Percentiles rank a stretch among this genome's conserved stretches.
Evolutionary conservation across 805 yeast species (phyloP).

Genomic region (Metschnikowia drakensbergensis): DNA sequence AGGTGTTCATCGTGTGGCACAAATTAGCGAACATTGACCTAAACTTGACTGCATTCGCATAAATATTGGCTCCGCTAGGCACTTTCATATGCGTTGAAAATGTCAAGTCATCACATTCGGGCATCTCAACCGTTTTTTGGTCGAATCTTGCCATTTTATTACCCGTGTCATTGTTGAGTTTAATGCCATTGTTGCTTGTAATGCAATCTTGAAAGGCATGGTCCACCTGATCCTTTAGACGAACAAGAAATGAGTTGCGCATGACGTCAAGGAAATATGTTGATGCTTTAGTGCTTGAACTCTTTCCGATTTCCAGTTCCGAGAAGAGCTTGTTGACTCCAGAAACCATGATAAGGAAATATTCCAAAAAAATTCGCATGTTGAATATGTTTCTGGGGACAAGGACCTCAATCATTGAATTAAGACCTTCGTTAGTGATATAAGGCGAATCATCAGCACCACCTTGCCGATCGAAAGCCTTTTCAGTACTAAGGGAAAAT

Average conservation of each 20-base stretch:
- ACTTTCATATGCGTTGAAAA: background rate
- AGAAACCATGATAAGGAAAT: constrained; percentile 64
- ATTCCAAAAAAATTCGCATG: constrained; percentile 74
- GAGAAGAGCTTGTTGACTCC: constrained; percentile 42
- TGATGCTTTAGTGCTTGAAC: constrained; percentile 20
- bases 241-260: constrained; percentile 60
- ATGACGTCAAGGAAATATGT: constrained; percentile 61
- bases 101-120: constrained; percentile 6
- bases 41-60: constrained; percentile 45
- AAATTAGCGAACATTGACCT: constrained; percentile 44
- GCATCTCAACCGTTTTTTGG: constrained; percentile 7
- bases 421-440: constrained; percentile 56
- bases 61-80: constrained; percentile 20
- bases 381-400: constrained; percentile 72
- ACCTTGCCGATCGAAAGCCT: constrained; percentile 4
- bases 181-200: constrained; percentile 10
- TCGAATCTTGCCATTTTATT: constrained; percentile 6
- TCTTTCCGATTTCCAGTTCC: constrained; percentile 14
- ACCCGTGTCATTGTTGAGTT: constrained; percentile 4
- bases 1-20: constrained; percentile 56
- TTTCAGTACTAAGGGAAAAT: constrained; percentile 29
- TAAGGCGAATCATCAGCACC: constrained; percentile 36
- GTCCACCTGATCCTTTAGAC: constrained; percentile 54
- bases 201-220: constrained; percentile 46
- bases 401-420: constrained; percentile 56